phyloP scores from a whole-genome alignment of 208 protist genomes.

The Leishmania arabica region DNA sequence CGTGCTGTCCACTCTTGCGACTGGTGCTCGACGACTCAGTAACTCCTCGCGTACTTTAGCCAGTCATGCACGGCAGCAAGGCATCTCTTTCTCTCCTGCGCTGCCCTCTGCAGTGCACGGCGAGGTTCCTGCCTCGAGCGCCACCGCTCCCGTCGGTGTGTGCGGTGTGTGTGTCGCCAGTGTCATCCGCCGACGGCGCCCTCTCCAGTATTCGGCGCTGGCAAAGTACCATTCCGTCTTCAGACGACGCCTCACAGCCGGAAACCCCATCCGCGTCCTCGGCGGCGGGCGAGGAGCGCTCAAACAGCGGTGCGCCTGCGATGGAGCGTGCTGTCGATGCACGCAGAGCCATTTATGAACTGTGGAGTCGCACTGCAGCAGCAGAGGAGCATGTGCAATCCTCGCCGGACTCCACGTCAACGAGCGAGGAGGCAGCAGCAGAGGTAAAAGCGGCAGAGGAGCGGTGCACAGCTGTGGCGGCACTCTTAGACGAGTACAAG shows the following conservation, averaged over 20 bases:
- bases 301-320: constrained; percentile 11
- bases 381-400: constrained; percentile 23
- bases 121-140: neutral
- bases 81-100: constrained; percentile 12
- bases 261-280: neutral
- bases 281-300: neutral
- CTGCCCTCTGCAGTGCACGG: neutral
- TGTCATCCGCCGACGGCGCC: neutral
- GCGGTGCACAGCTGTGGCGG: constrained; percentile 30
- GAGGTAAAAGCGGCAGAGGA: constrained; percentile 27
- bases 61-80: constrained; percentile 16
- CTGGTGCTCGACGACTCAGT: neutral
- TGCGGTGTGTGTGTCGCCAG: neutral
- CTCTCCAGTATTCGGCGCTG: constrained; percentile 8
- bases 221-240: constrained; percentile 1
- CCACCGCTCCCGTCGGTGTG: neutral
- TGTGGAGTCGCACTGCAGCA: constrained; percentile 46
- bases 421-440: constrained; percentile 7
- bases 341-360: constrained; percentile 69
- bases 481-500: constrained; percentile 55
- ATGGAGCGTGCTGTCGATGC: constrained; percentile 78
- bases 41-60: neutral
- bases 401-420: neutral
- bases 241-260: constrained; percentile 6
- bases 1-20: neutral